A percentile compares a stretch with the other conserved stretches of the same genome.
Evolutionary conservation across 345 rosid genomes (phyloP).

Genomic region (Euclidium syriacum): DNA sequence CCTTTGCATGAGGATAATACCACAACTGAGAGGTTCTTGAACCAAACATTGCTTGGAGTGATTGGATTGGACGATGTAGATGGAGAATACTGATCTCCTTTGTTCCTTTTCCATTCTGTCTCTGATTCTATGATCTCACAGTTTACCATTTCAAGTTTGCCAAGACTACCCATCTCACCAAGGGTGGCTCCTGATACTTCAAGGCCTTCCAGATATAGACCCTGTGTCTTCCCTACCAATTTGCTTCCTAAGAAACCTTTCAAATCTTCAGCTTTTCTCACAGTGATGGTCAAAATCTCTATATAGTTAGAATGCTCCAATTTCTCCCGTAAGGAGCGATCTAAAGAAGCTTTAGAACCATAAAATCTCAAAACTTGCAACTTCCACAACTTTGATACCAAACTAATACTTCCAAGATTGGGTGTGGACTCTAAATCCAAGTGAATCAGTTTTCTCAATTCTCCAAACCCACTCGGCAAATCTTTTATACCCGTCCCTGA

Average conservation of each 20-base stretch:
- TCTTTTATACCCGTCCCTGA: background rate
- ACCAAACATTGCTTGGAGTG: background rate
- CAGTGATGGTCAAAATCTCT: background rate
- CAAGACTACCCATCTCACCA: background rate
- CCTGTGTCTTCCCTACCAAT: background rate
- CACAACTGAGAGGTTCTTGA: slow-evolving; percentile 3
- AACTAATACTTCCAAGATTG: background rate
- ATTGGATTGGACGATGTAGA: background rate
- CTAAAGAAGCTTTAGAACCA: background rate
- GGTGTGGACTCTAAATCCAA: slow-evolving; percentile 11
- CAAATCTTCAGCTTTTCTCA: background rate
- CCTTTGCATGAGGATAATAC: background rate
- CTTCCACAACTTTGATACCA: background rate
- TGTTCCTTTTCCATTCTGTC: background rate
- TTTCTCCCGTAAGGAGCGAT: background rate
- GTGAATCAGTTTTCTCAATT: background rate
- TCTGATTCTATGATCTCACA: background rate
- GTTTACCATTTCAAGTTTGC: background rate
- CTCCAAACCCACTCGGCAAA: background rate
- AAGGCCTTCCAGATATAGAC: background rate
- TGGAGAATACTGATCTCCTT: background rate
- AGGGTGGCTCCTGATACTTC: background rate
- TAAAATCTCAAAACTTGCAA: slow-evolving; percentile 14
- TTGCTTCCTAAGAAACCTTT: background rate
- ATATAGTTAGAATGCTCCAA: background rate